phyloP scores from a whole-genome alignment of 352 stramenopile genomes.

The Pythium folliculosum region DNA sequence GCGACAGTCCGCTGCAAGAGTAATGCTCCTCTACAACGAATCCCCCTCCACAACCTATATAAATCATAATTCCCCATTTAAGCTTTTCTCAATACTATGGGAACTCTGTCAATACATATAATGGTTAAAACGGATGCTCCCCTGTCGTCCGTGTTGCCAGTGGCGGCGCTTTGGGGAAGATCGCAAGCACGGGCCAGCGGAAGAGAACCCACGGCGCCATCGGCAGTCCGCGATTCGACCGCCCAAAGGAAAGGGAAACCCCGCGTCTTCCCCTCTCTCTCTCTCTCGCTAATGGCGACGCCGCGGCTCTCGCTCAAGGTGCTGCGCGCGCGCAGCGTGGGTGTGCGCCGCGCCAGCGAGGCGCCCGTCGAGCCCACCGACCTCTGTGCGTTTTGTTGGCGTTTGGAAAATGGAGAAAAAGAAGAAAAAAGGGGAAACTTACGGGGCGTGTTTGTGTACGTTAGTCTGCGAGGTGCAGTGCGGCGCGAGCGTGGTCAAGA shows the following conservation, averaged over 20 bases:
- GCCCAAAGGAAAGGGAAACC: not conserved
- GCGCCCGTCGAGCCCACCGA: conserved; percentile 13
- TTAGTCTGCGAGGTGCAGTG: conserved; percentile 64
- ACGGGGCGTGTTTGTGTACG: no score
- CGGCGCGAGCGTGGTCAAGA: conserved; percentile 49
- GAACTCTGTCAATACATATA: not conserved
- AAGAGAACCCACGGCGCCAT: not conserved
- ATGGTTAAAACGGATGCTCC: no score
- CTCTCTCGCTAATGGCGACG: conserved; percentile 8
- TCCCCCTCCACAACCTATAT: not conserved
- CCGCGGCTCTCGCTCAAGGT: conserved; percentile 25
- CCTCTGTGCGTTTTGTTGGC: conserved; percentile 7
- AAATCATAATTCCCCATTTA: no score
- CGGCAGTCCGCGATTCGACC: conserved; percentile 16
- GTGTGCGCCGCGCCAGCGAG: conserved; percentile 15
- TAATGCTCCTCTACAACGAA: not conserved
- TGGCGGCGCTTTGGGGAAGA: conserved; percentile 3
- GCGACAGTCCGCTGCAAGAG: not conserved
- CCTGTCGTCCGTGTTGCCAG: not conserved
- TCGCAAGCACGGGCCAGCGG: conserved; percentile 18
- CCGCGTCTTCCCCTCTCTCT: not conserved
- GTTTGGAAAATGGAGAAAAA: no score
- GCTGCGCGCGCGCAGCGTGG: conserved; percentile 22
- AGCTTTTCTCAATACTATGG: no score
- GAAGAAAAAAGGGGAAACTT: no score